phyloP scores from a whole-genome alignment of 2,329 filamentous ascomycete species.

The Aspergillus pseudoterreus region DNA sequence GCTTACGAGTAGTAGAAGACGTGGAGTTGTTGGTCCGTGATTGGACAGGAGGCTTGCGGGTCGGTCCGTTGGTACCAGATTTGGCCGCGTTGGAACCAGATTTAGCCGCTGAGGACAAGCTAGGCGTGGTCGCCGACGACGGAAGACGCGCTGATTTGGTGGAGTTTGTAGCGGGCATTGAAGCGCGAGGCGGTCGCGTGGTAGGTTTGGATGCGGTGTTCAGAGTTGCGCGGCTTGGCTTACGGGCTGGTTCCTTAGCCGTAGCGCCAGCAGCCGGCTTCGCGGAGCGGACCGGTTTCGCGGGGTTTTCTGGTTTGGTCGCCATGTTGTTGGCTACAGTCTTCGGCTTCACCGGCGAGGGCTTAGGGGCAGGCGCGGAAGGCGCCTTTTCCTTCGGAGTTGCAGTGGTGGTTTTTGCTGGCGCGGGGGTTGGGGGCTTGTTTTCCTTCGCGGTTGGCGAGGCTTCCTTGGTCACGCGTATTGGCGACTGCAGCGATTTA shows the following conservation, averaged over 20 bases:
- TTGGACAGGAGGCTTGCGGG: constrained; percentile 25
- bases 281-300: constrained; percentile 16
- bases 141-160: constrained; percentile 38
- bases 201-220: constrained; percentile 27
- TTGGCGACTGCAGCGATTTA: background rate
- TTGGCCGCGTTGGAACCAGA: constrained; percentile 26
- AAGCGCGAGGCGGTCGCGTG: constrained; percentile 23
- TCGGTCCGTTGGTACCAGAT: constrained; percentile 23
- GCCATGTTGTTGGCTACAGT: constrained; percentile 7
- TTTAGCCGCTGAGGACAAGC: constrained; percentile 38
- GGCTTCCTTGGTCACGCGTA: constrained; percentile 5
- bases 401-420: constrained; percentile 7
- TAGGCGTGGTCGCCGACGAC: constrained; percentile 38
- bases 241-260: constrained; percentile 24
- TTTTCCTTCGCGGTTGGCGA: constrained; percentile 17
- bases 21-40: constrained; percentile 22
- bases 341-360: constrained; percentile 20
- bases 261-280: constrained; percentile 27
- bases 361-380: constrained; percentile 4
- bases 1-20: constrained; percentile 23
- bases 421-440: constrained; percentile 6
- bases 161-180: constrained; percentile 27
- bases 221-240: constrained; percentile 29
- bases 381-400: background rate
- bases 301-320: constrained; percentile 23